Evolutionary conservation across 1,284 basidiomycete genomes (phyloP), one percentile per base, ranked within the genome.

Genomic region (Chondrostereum purpureum): DNA sequence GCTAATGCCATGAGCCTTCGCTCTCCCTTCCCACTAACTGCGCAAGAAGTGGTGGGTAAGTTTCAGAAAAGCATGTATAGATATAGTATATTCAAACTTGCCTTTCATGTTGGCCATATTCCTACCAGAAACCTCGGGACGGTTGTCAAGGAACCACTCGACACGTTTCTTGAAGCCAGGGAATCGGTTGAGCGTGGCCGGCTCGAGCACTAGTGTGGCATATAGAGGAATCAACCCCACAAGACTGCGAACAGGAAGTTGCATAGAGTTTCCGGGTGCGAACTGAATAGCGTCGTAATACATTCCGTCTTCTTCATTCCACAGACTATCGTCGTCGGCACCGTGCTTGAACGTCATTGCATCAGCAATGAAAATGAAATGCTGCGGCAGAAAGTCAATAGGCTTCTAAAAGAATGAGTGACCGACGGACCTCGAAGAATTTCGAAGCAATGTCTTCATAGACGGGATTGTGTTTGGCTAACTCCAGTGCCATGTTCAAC

Each of bases 381-480:
- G 92, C 83, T 94, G 50, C 31, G 8, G n/a, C 42, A 31, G 37
- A 19, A 45, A n/a, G 27, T 33, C 46, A 27, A 46, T 22, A 49
- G 42, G 18, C 44, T 18, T 45, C 45, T 39, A 22, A 33, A 42
- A 23, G 8, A 33, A 33, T 14, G 34, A 2, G 31, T 24, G 5
- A 20, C 3, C 45, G 49, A 58, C 67, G 45, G 57, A 88, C 87
- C 80, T 90, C 92, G 51, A 95, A 94, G 65, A 95, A 95, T 63
- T 99, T 98, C 50, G 92, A 96, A n/a, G 95, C 95, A 53, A 99
- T 99, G 63, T 99, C 95, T 68, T 99, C 95, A 62, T 99, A 99
- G 1, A 92, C 92, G 2, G 86, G 74, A 62, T 99, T 99, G 66
- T 98, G 93, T 70, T 98, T 97, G 43, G 95, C 95, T 27, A 99